Base-by-base conservation (phyloP, 164 flowering plant genomes). In the Stephania yunnanensis region DNA sequence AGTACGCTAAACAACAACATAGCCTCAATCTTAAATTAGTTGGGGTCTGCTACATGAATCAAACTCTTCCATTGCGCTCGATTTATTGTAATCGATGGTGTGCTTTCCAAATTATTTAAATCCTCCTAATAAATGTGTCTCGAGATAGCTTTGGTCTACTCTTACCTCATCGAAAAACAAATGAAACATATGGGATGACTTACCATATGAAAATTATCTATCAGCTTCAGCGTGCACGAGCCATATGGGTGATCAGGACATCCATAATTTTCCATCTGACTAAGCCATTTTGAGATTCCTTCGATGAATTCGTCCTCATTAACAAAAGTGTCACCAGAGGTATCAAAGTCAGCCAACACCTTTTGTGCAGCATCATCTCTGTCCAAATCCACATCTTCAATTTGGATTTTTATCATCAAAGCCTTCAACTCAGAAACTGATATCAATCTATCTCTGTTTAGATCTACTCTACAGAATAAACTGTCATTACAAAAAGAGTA, bases 231-330 rank as follows among this genome's bases (percentile, higher is more conserved):
- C 29, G 76, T 74, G 71, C 22, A 52, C 1, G 44, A 71, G 68
- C 64, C 80, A 30, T 29, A 55, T 46, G 48, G 73, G 22, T 31
- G 12, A 31, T 20, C 53, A 55, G 5, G 20, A 68, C 8, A 25
- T 69, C 42, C 10, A 31, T 70, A 63, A 74, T 44, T 69, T 36
- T 73, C 70, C 25, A 80, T 74, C 50, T 75, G 75, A 36, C 48
- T 36, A 69, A 81, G 76, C 82, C 82, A 81, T 69, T 67, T 78
- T 68, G 70, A 75, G 53, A 72, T 72, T 58, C 78, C 81, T 46
- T 6, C 36, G 42, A 79, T n/a, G 46, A 79, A 79, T 73, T 72
- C 81, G 0, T 72, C 53, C 45, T 52, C 73, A 72, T 36, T 25
- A 42, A 79, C 58, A 53, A 0, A 20, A 13, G 12, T 46, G 58